A percentile compares a stretch with the other conserved stretches of the same genome.
Evolutionary conservation across 1,284 basidiomycete species (phyloP).

Genomic region (Cryptococcus maquisensis): DNA sequence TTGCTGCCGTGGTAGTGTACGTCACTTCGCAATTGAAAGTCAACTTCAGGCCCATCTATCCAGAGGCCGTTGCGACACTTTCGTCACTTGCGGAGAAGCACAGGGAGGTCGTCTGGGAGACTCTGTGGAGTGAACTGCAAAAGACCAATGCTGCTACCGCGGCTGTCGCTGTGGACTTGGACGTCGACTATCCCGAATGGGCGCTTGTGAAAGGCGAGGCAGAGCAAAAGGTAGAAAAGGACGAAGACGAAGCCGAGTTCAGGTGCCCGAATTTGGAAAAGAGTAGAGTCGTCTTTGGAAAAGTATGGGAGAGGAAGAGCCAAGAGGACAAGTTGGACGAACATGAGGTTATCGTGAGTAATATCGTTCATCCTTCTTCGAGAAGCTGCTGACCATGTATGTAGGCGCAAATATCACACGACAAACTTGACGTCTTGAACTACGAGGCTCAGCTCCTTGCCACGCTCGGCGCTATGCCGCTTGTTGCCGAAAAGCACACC

Average conservation of each 20-base stretch:
- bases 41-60: constrained; percentile 82
- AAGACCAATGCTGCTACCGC: constrained; percentile 31
- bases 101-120: constrained; percentile 66
- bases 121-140: constrained; percentile 63
- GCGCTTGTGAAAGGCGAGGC: constrained; percentile 1
- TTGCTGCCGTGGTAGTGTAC: constrained; percentile 52
- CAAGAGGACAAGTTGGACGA: constrained; percentile 24
- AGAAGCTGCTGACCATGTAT: constrained; percentile 6
- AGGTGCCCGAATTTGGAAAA: constrained; percentile 38
- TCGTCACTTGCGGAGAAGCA: constrained; percentile 55
- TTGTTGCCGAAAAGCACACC: constrained; percentile 77
- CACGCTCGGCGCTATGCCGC: constrained; percentile 61
- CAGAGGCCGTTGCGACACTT: constrained; percentile 69
- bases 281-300: constrained; percentile 11
- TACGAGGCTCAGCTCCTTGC: constrained; percentile 77
- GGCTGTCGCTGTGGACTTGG: constrained; percentile 25
- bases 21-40: constrained; percentile 70
- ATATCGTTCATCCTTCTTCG: background rate
- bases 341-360: constrained; percentile 34
- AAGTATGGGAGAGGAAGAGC: constrained; percentile 25
- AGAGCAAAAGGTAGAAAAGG: constrained; percentile 33
- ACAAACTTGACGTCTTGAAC: constrained; percentile 67
- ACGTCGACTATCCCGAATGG: constrained; percentile 36
- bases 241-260: constrained; percentile 43
- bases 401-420: constrained; percentile 59